Evolutionary conservation across 495 filamentous ascomycete species (phyloP).

Genomic region (Aspergillus conjunctus): DNA sequence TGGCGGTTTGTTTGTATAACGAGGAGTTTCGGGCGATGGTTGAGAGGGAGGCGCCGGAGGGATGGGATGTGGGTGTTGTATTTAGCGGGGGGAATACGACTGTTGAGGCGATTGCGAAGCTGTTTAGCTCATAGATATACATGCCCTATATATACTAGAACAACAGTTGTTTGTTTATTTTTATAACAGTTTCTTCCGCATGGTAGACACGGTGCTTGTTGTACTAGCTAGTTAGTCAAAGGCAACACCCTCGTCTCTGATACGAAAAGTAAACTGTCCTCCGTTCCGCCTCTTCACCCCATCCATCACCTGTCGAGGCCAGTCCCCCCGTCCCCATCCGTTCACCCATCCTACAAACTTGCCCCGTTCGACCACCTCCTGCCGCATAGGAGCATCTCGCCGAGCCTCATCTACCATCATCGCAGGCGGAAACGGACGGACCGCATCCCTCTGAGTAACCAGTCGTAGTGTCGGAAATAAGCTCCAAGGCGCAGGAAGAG

Average conservation of each 20-base stretch:
- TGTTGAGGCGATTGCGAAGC: slow-evolving; percentile 66
- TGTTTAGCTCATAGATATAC: slow-evolving; percentile 33
- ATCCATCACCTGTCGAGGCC: slow-evolving; percentile 42
- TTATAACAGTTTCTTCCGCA: too few species aligned
- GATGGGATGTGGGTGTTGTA: slow-evolving; percentile 86
- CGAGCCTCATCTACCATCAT: slow-evolving; percentile 59
- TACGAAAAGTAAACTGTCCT: slow-evolving; percentile 34
- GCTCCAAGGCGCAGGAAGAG: slow-evolving; percentile 52
- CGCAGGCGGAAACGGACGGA: slow-evolving; percentile 54
- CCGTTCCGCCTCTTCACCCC: slow-evolving; percentile 31
- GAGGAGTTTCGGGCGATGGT: slow-evolving; percentile 77
- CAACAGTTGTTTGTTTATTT: background rate
- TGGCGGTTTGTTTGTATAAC: slow-evolving; percentile 82
- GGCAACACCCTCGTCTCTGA: slow-evolving; percentile 16
- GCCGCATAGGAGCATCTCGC: slow-evolving; percentile 49
- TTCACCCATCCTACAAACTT: slow-evolving; percentile 50
- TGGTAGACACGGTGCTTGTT: too few species aligned
- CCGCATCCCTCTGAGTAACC: slow-evolving; percentile 45
- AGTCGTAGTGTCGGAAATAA: slow-evolving; percentile 49
- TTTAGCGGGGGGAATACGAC: slow-evolving; percentile 91
- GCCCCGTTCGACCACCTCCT: slow-evolving; percentile 41
- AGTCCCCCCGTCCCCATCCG: slow-evolving; percentile 47
- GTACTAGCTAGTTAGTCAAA: background rate
- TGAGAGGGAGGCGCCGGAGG: slow-evolving; percentile 69
- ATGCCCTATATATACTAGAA: background rate